Conservation (phyloP, 768 basidiomycete genomes). For the Suillus variegatus region DNA sequence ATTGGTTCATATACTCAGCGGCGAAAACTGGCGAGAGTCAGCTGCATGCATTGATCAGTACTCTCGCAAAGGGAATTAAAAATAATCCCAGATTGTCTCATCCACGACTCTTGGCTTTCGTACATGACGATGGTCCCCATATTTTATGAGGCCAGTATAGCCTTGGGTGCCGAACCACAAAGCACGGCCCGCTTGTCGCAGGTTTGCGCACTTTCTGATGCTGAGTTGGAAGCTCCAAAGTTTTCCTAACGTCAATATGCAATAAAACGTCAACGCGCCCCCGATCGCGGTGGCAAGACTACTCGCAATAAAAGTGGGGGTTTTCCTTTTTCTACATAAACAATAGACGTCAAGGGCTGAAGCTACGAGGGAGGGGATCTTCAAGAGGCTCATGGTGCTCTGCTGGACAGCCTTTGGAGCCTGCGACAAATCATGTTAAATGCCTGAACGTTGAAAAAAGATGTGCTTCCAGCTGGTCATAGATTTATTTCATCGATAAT, state of each 20-base stretch:
- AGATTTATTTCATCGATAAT: too few species aligned
- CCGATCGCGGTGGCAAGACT: constrained; percentile 12
- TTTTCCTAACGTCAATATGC: constrained; percentile 24
- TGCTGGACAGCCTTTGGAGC: background rate
- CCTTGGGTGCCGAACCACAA: constrained; percentile 28
- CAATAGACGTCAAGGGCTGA: constrained; percentile 6
- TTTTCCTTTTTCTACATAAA: too few species aligned
- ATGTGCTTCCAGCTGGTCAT: background rate
- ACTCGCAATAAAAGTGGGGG: constrained; percentile 17
- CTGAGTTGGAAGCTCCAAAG: constrained; percentile 31
- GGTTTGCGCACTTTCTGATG: constrained; percentile 25
- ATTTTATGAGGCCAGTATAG: constrained; percentile 22
- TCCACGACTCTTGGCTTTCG: background rate
- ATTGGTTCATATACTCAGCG: background rate
- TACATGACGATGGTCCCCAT: constrained; percentile 8
- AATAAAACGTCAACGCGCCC: constrained; percentile 23
- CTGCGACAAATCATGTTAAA: background rate
- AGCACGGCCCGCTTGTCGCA: constrained; percentile 30
- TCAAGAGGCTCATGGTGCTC: constrained; percentile 20
- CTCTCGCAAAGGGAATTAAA: background rate
- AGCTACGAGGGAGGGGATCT: constrained; percentile 20
- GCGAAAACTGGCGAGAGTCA: background rate
- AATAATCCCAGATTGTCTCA: constrained; percentile 11
- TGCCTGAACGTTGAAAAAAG: background rate
- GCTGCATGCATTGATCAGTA: constrained; percentile 1